Base-by-base conservation (phyloP, 2,329 filamentous ascomycete species). In the Phialemoniopsis sp. region DNA sequence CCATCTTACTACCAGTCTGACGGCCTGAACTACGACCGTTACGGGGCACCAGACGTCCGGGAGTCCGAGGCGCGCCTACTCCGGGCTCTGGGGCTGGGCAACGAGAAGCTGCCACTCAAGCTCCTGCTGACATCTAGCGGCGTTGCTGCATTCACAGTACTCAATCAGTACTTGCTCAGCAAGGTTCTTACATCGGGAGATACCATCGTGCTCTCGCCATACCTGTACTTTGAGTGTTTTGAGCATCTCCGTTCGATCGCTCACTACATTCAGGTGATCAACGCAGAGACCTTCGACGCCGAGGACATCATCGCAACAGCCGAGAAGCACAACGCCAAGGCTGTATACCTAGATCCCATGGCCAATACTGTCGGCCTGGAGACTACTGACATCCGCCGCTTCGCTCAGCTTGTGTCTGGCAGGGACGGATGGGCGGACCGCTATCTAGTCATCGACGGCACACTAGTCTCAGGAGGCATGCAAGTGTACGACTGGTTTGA, bases 221-320 rank as follows among this genome's bases (percentile, higher is more conserved):
- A 39, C 17, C 14, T 39, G 5, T 39, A 39, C 29, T 39, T 39
- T 18, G 37, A 39, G 19, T 30, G 28, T 18, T 26, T 39, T 15
- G 37, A 39, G 30, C 37, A 39, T 15, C 28, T 39, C 16, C 28
- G 16, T 4, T 21, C 32, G 13, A 21, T 39, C n/a, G 6, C 15
- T 7, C 14, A 33, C 13, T 13, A 32, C 13, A 10, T 34, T 21
- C 13, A 28, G 5, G 30, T 39, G 5, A 29, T 26, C 13, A 16
- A 32, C 30, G 10, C 37, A 6, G n/a, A 29, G 5, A 39, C 15
- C 16, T 39, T 34, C 18, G 29, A 9, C 14, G 29, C 29, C 29
- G 37, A 33, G 4, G 37, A 39, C 30, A 34, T 39, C 37, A 39
- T 39, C 17, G 28, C 13, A 14, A 34, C 37, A 7, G 37, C 37